Evolutionary conservation across 2,329 filamentous ascomycete genomes (phyloP).

Genomic region (Periconia digitata): DNA sequence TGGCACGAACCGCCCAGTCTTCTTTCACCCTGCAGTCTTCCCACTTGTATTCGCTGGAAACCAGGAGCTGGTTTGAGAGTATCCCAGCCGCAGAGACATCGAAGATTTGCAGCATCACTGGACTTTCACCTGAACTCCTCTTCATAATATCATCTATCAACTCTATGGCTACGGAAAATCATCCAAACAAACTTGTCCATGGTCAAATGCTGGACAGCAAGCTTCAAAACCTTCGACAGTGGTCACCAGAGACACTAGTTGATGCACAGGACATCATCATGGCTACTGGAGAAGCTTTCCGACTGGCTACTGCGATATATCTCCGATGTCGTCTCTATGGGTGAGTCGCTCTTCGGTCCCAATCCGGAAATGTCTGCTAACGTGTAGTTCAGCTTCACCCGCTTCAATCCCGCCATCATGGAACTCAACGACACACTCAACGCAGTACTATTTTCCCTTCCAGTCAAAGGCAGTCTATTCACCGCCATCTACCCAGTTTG

Average conservation of each 20-base stretch:
- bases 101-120: slow-evolving; percentile 26
- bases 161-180: slow-evolving; percentile 19
- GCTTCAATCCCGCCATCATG: slow-evolving; percentile 32
- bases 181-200: slow-evolving; percentile 22
- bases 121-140: slow-evolving; percentile 32
- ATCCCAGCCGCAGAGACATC: slow-evolving; percentile 22
- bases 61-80: slow-evolving; percentile 25
- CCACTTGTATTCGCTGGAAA: slow-evolving; percentile 27
- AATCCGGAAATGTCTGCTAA: slow-evolving; percentile 4
- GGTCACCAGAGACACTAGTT: slow-evolving; percentile 25
- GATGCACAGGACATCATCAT: slow-evolving; percentile 27
- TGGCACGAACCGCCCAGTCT: slow-evolving; percentile 32
- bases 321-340: slow-evolving; percentile 34
- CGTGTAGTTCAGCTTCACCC: slow-evolving; percentile 23
- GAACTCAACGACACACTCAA: slow-evolving; percentile 30
- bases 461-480: slow-evolving; percentile 35
- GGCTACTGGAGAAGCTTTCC: slow-evolving; percentile 32
- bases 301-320: slow-evolving; percentile 36
- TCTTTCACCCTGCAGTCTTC: slow-evolving; percentile 21
- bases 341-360: slow-evolving; percentile 13
- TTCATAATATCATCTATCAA: slow-evolving; percentile 33
- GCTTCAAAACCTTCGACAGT: slow-evolving; percentile 30
- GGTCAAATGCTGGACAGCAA: slow-evolving; percentile 28
- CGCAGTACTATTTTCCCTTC: slow-evolving; percentile 26
- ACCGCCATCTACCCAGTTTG: slow-evolving; percentile 37